These are phyloP conservation scores for Ochetophila trinervis DNA, from an alignment of 306 rosid genomes.

Conservation along the genomic window DNA sequence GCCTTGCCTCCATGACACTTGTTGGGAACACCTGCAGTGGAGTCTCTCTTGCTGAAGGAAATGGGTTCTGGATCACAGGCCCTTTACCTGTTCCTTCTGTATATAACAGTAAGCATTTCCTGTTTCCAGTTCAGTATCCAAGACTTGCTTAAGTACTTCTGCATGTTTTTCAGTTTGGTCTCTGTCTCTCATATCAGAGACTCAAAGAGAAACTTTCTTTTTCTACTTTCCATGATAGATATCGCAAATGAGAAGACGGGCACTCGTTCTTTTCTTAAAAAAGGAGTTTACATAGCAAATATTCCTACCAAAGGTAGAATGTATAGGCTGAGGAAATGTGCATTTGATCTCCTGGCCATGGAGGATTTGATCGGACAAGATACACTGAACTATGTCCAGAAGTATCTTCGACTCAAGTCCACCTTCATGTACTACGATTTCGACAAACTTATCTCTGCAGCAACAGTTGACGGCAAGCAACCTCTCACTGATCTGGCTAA, in stretches of 20 bases:
- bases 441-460: constrained; percentile 78
- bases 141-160: neutral
- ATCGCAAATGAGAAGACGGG: constrained; percentile 79
- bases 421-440: constrained; percentile 84
- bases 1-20: constrained; percentile 60
- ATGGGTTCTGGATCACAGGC: constrained; percentile 70
- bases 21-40: constrained; percentile 30
- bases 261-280: constrained; percentile 76
- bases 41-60: constrained; percentile 58
- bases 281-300: constrained; percentile 61
- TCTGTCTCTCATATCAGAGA: neutral
- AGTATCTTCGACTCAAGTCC: constrained; percentile 73
- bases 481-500: constrained; percentile 69
- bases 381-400: constrained; percentile 72
- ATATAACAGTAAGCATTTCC: constrained; percentile 57
- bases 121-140: neutral
- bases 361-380: constrained; percentile 71
- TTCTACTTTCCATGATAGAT: constrained; percentile 34
- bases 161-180: neutral
- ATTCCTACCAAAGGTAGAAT: constrained; percentile 69
- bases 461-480: constrained; percentile 52
- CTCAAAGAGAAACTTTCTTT: too few relatives aligned
- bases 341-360: constrained; percentile 89
- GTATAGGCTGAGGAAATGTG: constrained; percentile 60
- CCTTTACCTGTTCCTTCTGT: constrained; percentile 63